A percentile compares a stretch with the other conserved stretches of the same genome.
Evolutionary conservation across 202 grass and related monocot genomes (phyloP).

Genomic region (Bolboschoenoplectus hybrid): DNA sequence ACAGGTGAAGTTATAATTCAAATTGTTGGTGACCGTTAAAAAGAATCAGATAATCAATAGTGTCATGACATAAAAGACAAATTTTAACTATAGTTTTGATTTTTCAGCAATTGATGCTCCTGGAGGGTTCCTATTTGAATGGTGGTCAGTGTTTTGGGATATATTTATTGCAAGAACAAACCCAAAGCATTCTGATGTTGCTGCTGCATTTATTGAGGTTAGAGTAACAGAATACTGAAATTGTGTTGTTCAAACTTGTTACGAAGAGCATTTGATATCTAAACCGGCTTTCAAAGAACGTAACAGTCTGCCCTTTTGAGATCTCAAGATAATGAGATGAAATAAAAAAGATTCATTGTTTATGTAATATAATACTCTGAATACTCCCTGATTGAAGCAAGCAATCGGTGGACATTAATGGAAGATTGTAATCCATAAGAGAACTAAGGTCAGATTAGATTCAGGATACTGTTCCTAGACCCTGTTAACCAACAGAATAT

Average conservation of each 20-base stretch:
- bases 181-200: constrained; percentile 52
- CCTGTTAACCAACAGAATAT: not conserved
- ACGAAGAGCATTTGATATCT: not conserved
- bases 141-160: constrained; percentile 99
- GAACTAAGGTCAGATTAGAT: not conserved
- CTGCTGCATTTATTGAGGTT: constrained; percentile 62
- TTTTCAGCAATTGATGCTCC: constrained; percentile 86
- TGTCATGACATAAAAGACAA: constrained; percentile 9
- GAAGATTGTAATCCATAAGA: not conserved
- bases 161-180: constrained; percentile 84
- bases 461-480: not conserved
- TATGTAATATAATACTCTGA: constrained; percentile 18
- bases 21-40: not conserved
- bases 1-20: not conserved
- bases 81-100: not conserved
- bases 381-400: not conserved
- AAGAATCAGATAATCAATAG: constrained; percentile 6
- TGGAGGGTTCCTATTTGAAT: constrained; percentile 91
- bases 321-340: not conserved
- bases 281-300: not conserved
- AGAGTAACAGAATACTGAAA: not conserved
- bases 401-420: not conserved
- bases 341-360: not conserved
- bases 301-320: not conserved
- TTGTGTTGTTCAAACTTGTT: not conserved